Evolutionary conservation across 441 rosid species (phyloP).

Genomic region (Mallotus japonicus): DNA sequence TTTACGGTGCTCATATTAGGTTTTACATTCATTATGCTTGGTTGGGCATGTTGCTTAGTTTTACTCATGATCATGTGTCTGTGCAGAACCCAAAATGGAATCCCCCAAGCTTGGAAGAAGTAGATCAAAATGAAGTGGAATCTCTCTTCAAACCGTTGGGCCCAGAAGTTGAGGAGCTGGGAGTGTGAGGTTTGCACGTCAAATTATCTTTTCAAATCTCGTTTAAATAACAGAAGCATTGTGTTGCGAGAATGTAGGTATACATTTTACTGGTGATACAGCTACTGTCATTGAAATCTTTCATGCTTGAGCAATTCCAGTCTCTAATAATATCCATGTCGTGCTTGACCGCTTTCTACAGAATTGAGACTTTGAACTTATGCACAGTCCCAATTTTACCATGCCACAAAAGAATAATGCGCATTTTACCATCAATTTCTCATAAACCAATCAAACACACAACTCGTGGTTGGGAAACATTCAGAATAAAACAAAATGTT

Average conservation of each 20-base stretch:
- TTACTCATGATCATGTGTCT: neutral
- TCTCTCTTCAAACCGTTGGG: conserved; percentile 61
- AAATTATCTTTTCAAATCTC: neutral
- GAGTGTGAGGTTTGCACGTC: conserved; percentile 33
- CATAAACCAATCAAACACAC: neutral
- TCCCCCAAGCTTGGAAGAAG: conserved; percentile 67
- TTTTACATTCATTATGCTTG: neutral
- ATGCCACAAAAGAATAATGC: too few relatives aligned
- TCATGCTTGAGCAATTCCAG: neutral
- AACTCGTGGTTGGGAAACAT: too few relatives aligned
- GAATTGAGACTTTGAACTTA: too few relatives aligned
- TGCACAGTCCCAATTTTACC: too few relatives aligned
- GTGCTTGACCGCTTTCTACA: neutral
- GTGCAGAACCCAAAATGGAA: conserved; percentile 92
- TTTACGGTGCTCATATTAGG: neutral
- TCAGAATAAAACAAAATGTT: too few relatives aligned
- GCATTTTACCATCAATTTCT: neutral
- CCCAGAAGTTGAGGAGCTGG: conserved; percentile 53
- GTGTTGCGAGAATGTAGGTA: neutral
- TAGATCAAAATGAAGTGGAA: conserved; percentile 58
- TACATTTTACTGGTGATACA: neutral
- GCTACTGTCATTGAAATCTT: neutral
- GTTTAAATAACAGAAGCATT: neutral
- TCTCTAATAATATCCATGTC: neutral
- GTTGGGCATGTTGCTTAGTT: neutral